Evolutionary conservation across 192 early-diverging fungal genomes (phyloP), one percentile per base, ranked within the genome.

Genomic region (Backusella australiensis): DNA sequence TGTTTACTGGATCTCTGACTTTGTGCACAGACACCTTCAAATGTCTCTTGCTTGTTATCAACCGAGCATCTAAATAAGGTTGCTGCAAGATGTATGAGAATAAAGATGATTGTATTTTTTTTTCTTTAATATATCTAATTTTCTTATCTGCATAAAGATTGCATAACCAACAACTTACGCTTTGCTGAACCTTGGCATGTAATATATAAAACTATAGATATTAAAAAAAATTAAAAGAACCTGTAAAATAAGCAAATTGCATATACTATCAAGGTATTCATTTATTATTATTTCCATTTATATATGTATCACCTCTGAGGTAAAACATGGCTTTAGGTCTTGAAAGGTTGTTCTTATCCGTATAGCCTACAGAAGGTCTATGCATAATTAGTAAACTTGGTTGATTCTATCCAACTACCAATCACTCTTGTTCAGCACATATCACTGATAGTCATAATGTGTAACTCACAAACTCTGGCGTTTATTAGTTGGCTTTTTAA

Each of bases 1-100:
- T 74, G 26, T 69, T 79, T 79, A 21, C 78, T 74, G 41, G 66
- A 78, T 69, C 44, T 73, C 35, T 73, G 66, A 21, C 72, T 78
- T 39, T 34, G 23, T 29, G 36, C 73, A 67, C 34, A 67, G 19
- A 17, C 14, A 15, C 73, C 73, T 41, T 38, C 19, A 67, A 75
- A 75, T 75, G 66, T 23, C 29, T 65, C 32, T 36, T 66, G 38
- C 32, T 67, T 65, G 1, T 5, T 19, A 44, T 75, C 41, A 46
- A 75, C n/a, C 21, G 73, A 67, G 39, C 49, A 66, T 34, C 73
- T 66, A 34, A 66, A 46, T 29, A 42, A 29, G 23, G 15, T 59
- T 34, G 39, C 73, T 74, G 21, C 4, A 59, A 36, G 8, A 71
- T 26, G 17, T 21, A 59, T 12, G 23, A 21, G 23, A 26, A 59